Base-by-base conservation (phyloP, 805 yeast genomes). In the Kluyveromyces starmeri region DNA sequence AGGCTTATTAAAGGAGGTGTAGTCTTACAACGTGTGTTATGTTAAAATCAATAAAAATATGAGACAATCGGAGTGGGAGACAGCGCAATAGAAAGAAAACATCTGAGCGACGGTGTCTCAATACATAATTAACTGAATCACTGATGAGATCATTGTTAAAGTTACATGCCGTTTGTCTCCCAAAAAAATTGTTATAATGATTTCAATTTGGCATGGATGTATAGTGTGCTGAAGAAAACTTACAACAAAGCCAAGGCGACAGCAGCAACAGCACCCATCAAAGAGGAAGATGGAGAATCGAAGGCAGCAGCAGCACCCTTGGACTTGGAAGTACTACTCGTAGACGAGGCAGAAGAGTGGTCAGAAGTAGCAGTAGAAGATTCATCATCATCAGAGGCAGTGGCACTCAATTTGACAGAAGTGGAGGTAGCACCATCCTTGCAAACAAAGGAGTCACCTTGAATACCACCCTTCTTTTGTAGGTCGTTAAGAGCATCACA, bases 401-500 rank as follows among this genome's bases (percentile, higher is more conserved):
- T 40, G 13, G 57, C 41, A 27, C 59, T 42, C 39, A 58, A 46
- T 28, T 59, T 51, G 39, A 64, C 56, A 25, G 78, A 64, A 36
- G 75, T 62, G 20, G 74, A 61, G 15, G 67, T 52, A 32, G 73
- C 58, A 46, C 77, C 78, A 62, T 78, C 82, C 50, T 71, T 70
- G 69, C 94, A 83, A 52, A 63, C 71, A 70, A 75, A 88, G 51
- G 75, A 68, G 70, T 84, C 85, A 75, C 98, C 98, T 68, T 78
- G 85, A 63, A 92, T 78, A 59, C 72, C 83, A 65, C 94, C 94
- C 51, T 71, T 70, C 55, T 67, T 62, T 72, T 83, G 78, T 58
- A 84, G 73, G 36, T 62, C 53, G 61, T 81, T 73, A 69, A 88
- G 84, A 36, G 71, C 67, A 43, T 70, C 60, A 76, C 98, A 92